phyloP scores from a whole-genome alignment of 1,139 yeast species.

The Suhomyces kunorum region DNA sequence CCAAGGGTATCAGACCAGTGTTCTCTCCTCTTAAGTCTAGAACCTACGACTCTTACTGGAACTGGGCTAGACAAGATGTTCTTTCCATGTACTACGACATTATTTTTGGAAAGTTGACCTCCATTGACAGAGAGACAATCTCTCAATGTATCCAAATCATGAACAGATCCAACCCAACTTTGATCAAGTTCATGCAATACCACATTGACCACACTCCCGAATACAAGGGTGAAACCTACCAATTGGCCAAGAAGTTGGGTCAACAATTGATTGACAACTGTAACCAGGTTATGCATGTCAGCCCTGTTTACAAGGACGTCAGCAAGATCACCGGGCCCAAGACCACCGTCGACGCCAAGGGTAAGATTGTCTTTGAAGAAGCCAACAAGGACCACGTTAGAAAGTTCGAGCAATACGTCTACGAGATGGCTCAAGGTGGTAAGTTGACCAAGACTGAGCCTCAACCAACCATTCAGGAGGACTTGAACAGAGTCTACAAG shows the following conservation, averaged over 20 bases:
- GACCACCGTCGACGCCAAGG: conserved; percentile 84
- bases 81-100: conserved; percentile 92
- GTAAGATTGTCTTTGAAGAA: conserved; percentile 82
- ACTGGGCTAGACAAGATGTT: conserved; percentile 99
- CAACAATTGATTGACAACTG: conserved; percentile 94
- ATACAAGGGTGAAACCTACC: conserved; percentile 83
- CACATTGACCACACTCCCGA: conserved; percentile 92
- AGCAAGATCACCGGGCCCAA: conserved; percentile 93
- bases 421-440: conserved; percentile 97
- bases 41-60: conserved; percentile 97
- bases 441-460: conserved; percentile 61
- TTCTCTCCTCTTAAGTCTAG: conserved; percentile 93
- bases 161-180: conserved; percentile 94
- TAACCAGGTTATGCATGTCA: conserved; percentile 75
- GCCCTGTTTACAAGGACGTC: conserved; percentile 95
- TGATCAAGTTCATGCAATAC: conserved; percentile 95
- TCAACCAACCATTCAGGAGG: conserved; percentile 80
- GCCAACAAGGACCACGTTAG: conserved; percentile 87
- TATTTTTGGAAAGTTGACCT: conserved; percentile 86
- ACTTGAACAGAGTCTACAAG: conserved; percentile 79
- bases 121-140: conserved; percentile 93
- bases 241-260: conserved; percentile 86
- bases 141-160: conserved; percentile 94
- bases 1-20: conserved; percentile 86
- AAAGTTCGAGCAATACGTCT: conserved; percentile 92